Evolutionary conservation across 75 land plant species (phyloP), one percentile per base, ranked within the genome.

Genomic region (Azolla pinnata): DNA sequence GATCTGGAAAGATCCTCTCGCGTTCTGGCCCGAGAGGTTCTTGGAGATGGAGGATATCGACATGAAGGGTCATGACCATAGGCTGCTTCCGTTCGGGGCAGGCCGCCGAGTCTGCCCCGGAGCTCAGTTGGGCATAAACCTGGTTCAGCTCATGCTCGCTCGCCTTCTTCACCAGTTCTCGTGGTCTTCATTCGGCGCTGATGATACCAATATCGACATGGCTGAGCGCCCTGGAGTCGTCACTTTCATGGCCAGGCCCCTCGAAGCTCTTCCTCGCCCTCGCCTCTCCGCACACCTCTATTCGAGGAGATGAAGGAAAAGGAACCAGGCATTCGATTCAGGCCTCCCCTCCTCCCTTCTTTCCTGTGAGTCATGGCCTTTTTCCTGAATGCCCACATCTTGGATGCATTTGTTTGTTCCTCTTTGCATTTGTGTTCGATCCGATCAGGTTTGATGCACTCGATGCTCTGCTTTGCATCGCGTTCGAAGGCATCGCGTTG

Each of bases 81-180:
- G 95, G 33, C 65, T 92, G 4, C 70, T 91, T 25, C 97, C 97
- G 7, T 91, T 91, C 55, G 93, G 97, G 5, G 83, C 97, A 0
- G 93, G 97, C 10, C 60, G 97, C 50, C 57, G 97, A 23, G 81
- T 90, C 14, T 91, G 97, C 61, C 97, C 97, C 0, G 93, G 97
- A 5, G 83, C 97, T 14, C 93, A 87, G 56, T 74, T 91, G n/a
- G 97, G 86, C 0, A 60, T 87, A 32, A 70, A 80, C 52, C 63
- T 91, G 72, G 88, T 87, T 27, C 67, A 77, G 23, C 78, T 91
- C 14, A 87, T 84, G 88, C 61, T 91, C 30, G 93, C 79, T 0
- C 77, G 86, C 34, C 57, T 91, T 26, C 61, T 91, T 60, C 97
- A 91, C 74, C 93, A 84, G 32, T 91, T 91, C 61, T 23, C 32